Conservation (phyloP, 2,329 filamentous ascomycete genomes). For the Colletotrichum caudatum region DNA sequence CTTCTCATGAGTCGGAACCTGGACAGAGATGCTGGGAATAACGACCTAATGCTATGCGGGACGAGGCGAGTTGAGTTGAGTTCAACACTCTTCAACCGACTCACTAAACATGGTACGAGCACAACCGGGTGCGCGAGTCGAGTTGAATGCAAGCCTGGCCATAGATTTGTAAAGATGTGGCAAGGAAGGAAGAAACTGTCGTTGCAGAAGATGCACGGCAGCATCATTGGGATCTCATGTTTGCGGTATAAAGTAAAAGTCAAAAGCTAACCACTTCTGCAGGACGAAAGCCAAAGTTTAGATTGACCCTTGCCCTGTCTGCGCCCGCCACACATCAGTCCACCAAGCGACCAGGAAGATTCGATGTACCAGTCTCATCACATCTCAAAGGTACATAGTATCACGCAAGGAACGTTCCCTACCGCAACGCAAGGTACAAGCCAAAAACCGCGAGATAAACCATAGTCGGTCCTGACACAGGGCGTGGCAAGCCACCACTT, state of each 20-base stretch:
- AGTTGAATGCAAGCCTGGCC: background rate
- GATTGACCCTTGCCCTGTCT: constrained; percentile 6
- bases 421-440: constrained; percentile 27
- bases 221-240: constrained; percentile 36
- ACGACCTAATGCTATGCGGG: constrained; percentile 19
- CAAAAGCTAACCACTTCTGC: constrained; percentile 8
- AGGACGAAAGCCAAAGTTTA: constrained; percentile 25
- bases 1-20: constrained; percentile 24
- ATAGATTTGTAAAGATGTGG: background rate
- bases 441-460: constrained; percentile 3
- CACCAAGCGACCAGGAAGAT: background rate
- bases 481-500: constrained; percentile 7
- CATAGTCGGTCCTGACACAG: constrained; percentile 11
- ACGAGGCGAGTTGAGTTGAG: constrained; percentile 35
- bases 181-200: background rate
- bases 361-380: constrained; percentile 6
- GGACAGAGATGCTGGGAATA: constrained; percentile 10
- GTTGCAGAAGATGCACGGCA: constrained; percentile 26
- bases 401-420: constrained; percentile 8
- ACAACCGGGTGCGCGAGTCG: constrained; percentile 4
- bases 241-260: background rate
- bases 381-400: background rate
- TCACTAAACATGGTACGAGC: background rate
- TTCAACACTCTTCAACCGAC: background rate
- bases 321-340: background rate